These are phyloP conservation scores for Hibiscus syriacus DNA, from an alignment of 345 rosid species.

Conservation along the genomic window DNA sequence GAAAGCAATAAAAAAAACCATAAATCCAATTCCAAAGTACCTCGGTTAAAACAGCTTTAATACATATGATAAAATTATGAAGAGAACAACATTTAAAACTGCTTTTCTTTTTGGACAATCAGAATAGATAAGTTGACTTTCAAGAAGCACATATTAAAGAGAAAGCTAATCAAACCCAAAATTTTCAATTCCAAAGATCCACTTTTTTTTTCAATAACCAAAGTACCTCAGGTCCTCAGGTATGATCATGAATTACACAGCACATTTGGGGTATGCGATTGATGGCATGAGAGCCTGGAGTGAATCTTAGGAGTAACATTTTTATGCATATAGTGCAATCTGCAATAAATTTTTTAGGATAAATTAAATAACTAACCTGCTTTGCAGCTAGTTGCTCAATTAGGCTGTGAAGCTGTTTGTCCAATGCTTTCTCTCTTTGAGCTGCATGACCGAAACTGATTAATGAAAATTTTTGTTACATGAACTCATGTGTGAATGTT, in stretches of 20 bases:
- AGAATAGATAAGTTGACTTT: not conserved
- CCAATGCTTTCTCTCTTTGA: too few relatives aligned
- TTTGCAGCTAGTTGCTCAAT: constrained; percentile 87
- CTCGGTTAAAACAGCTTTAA: not conserved
- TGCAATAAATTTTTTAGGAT: not conserved
- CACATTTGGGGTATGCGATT: not conserved
- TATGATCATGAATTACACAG: not conserved
- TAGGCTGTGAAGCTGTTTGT: constrained; percentile 73
- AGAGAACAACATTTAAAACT: not conserved
- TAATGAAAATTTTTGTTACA: not conserved
- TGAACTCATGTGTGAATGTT: not conserved
- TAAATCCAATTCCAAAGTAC: not conserved
- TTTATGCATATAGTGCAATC: not conserved
- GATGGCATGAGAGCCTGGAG: not conserved
- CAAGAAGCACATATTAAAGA: not conserved
- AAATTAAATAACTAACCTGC: constrained; percentile 44
- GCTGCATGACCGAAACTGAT: constrained; percentile 30
- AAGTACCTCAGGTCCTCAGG: not conserved
- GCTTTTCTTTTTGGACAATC: not conserved
- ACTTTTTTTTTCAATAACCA: too few relatives aligned
- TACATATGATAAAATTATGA: not conserved
- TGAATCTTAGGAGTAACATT: not conserved
- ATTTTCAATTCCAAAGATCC: not conserved
- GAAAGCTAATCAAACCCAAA: not conserved
- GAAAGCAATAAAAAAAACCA: not conserved